These are phyloP conservation scores for Arthrobotrys entomopaga DNA, from an alignment of 2,329 filamentous ascomycete genomes.

Conservation along the genomic window DNA sequence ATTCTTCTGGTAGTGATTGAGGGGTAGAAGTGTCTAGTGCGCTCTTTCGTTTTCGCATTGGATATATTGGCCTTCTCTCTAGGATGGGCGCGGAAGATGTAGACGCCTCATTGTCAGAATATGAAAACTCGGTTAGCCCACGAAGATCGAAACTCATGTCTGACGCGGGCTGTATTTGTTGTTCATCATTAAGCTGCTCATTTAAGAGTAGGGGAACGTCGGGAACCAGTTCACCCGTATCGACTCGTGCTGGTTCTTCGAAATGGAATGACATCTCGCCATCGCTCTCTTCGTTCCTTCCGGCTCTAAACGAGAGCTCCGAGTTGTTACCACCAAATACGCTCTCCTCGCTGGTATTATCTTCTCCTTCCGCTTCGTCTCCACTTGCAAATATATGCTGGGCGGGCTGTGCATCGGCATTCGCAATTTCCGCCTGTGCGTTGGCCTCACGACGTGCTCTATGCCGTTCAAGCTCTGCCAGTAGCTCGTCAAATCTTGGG, in stretches of 20 bases:
- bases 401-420: conserved; percentile 11
- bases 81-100: conserved; percentile 27
- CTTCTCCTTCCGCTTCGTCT: conserved; percentile 54
- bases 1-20: conserved; percentile 18
- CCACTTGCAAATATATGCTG: conserved; percentile 50
- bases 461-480: conserved; percentile 46
- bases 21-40: conserved; percentile 14
- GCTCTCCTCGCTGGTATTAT: conserved; percentile 51
- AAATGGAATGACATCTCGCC: conserved; percentile 50
- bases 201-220: conserved; percentile 10
- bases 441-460: conserved; percentile 43
- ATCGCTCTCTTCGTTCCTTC: conserved; percentile 41
- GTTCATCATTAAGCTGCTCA: conserved; percentile 10
- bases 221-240: conserved; percentile 10
- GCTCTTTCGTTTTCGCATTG: conserved; percentile 44
- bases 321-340: conserved; percentile 53
- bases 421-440: conserved; percentile 19
- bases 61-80: conserved; percentile 37
- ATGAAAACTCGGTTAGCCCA: conserved; percentile 37
- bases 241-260: conserved; percentile 40
- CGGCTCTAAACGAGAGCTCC: conserved; percentile 39
- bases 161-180: conserved; percentile 4
- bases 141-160: conserved; percentile 45
- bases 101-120: conserved; percentile 43
- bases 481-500: conserved; percentile 44